A percentile compares a stretch with the other conserved stretches of the same genome.
phyloP scores from a whole-genome alignment of 2,329 filamentous ascomycete genomes.

The Microcyclosporella mali region DNA sequence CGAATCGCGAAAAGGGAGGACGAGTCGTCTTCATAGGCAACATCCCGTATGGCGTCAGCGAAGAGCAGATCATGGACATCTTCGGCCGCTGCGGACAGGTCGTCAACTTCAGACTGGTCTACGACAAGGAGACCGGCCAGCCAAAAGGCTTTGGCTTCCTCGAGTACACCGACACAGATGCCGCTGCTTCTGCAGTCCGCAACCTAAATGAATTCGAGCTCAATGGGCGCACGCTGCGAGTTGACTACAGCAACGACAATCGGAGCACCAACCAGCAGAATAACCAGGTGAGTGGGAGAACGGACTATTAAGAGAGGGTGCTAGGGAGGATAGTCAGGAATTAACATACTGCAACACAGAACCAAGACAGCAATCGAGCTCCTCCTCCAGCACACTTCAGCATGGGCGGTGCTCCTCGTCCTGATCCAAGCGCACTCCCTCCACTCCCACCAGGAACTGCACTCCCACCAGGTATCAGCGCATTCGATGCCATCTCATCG shows the following conservation, averaged over 20 bases:
- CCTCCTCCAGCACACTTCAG: slow-evolving; percentile 42
- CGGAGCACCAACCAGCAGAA: slow-evolving; percentile 36
- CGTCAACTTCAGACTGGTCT: slow-evolving; percentile 84
- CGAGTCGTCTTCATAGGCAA: slow-evolving; percentile 81
- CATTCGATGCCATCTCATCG: slow-evolving; percentile 84
- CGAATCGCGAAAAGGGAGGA: slow-evolving; percentile 59
- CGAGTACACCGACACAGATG: slow-evolving; percentile 88
- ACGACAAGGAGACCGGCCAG: slow-evolving; percentile 88
- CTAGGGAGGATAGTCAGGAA: no score
- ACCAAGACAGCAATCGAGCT: slow-evolving; percentile 15
- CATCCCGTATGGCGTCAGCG: slow-evolving; percentile 83
- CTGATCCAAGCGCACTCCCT: slow-evolving; percentile 56
- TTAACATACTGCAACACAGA: slow-evolving; percentile 6
- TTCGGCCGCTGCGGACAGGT: slow-evolving; percentile 87
- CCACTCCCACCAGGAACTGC: slow-evolving; percentile 80
- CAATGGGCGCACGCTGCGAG: slow-evolving; percentile 87
- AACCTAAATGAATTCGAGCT: slow-evolving; percentile 95
- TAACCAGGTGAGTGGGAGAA: slow-evolving; percentile 13
- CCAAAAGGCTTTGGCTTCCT: slow-evolving; percentile 97
- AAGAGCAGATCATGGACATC: slow-evolving; percentile 92
- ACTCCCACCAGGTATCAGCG: slow-evolving; percentile 72
- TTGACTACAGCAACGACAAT: slow-evolving; percentile 94
- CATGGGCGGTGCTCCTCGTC: slow-evolving; percentile 27
- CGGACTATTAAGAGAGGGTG: no score
- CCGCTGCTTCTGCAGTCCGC: slow-evolving; percentile 85